A percentile compares a stretch with the other conserved stretches of the same genome.
Conservation (phyloP, 2,329 filamentous ascomycete genomes). For the Stemphylium beticola region DNA sequence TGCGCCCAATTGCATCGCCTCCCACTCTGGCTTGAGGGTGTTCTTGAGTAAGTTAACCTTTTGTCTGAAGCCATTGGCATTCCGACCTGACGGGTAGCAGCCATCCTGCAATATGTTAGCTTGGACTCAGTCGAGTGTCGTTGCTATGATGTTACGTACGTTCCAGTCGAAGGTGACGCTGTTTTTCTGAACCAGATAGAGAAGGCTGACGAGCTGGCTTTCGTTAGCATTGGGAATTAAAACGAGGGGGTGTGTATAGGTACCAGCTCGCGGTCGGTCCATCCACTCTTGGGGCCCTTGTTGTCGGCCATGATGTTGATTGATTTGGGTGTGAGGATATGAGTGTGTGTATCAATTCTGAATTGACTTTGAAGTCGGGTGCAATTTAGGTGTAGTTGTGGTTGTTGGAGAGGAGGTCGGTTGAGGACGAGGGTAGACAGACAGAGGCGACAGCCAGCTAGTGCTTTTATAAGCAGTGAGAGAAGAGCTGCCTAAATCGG, state of each 20-base stretch:
- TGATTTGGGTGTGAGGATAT: neutral
- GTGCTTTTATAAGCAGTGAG: neutral
- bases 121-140: neutral
- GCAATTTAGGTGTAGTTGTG: neutral
- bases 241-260: neutral
- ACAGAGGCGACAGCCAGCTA: neutral
- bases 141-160: conserved; percentile 4
- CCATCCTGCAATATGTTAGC: conserved; percentile 18
- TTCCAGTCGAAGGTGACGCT: conserved; percentile 21
- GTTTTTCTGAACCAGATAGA: conserved; percentile 10
- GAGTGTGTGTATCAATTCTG: neutral
- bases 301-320: neutral
- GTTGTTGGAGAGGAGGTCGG: neutral
- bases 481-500: too few relatives aligned
- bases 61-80: conserved; percentile 26
- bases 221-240: neutral
- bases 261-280: neutral
- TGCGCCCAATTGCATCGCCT: conserved; percentile 18
- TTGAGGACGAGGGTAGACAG: neutral
- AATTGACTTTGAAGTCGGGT: neutral
- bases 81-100: conserved; percentile 26
- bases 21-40: conserved; percentile 21
- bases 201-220: conserved; percentile 21
- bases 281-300: neutral
- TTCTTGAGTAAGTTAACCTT: conserved; percentile 25